Percentiles rank a stretch among this genome's conserved stretches.
phyloP scores from a whole-genome alignment of 345 rosid species.

The Eucalyptus pauciflora region DNA sequence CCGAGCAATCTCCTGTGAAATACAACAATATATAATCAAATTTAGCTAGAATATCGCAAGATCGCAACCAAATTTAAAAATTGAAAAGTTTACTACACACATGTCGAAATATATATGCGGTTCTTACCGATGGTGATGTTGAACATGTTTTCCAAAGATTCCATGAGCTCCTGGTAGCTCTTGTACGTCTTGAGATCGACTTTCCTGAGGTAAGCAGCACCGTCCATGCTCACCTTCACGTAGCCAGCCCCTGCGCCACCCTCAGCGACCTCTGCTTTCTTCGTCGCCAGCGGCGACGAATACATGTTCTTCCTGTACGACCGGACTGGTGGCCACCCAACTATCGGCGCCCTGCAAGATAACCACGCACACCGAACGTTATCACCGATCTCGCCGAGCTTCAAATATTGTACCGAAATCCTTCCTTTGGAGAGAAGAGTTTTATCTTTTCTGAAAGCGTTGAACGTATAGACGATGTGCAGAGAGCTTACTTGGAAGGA shows the following conservation, averaged over 20 bases:
- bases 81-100: neutral
- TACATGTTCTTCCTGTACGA: constrained; percentile 65
- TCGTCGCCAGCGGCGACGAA: neutral
- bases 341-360: constrained; percentile 50
- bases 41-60: neutral
- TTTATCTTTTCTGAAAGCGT: neutral
- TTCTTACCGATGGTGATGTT: constrained; percentile 24
- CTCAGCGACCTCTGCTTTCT: constrained; percentile 9
- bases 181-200: constrained; percentile 45
- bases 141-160: constrained; percentile 53
- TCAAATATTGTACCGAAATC: neutral
- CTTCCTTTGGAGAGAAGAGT: neutral
- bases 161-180: constrained; percentile 44
- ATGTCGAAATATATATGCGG: neutral
- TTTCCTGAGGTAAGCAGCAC: constrained; percentile 77
- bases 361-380: neutral
- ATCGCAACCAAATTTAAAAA: neutral
- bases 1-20: constrained; percentile 31
- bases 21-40: neutral
- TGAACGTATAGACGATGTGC: neutral
- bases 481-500: constrained; percentile 43
- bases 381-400: neutral
- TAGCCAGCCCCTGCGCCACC: constrained; percentile 23
- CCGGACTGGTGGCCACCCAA: constrained; percentile 92
- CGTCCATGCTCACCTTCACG: constrained; percentile 79